Evolutionary conservation across 2,329 filamentous ascomycete genomes (phyloP).

Genomic region (Arthrobotrys musiformis): DNA sequence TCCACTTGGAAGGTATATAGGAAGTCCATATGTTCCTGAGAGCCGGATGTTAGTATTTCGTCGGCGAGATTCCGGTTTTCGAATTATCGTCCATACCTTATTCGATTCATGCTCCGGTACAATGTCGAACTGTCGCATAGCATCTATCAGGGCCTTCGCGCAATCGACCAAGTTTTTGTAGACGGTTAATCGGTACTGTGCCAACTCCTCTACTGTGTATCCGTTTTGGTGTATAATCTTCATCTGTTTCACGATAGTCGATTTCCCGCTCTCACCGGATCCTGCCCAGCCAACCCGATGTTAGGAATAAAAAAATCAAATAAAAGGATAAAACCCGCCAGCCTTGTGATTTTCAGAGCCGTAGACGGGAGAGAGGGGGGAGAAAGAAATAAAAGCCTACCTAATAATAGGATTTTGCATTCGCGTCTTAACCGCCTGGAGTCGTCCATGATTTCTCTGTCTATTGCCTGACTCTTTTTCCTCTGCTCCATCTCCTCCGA

Average conservation of each 20-base stretch:
- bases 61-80: background rate
- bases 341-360: background rate
- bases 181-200: constrained; percentile 92
- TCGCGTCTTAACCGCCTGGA: constrained; percentile 90
- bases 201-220: constrained; percentile 92
- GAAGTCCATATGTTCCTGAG: constrained; percentile 79
- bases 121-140: constrained; percentile 91
- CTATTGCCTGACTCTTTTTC: constrained; percentile 96
- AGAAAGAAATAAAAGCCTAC: constrained; percentile 68
- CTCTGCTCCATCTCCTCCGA: constrained; percentile 86
- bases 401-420: constrained; percentile 97
- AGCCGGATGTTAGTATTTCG: constrained; percentile 61
- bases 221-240: constrained; percentile 99
- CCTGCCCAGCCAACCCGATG: constrained; percentile 67
- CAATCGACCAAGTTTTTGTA: constrained; percentile 99
- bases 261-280: constrained; percentile 98
- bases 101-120: constrained; percentile 67
- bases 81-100: constrained; percentile 60
- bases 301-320: constrained; percentile 19
- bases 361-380: constrained; percentile 14
- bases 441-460: constrained; percentile 92
- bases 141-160: constrained; percentile 88
- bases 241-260: constrained; percentile 99
- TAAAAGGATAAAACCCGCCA: background rate
- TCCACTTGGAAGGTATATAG: constrained; percentile 89